Evolutionary conservation across 805 yeast species (phyloP).

Genomic region (Vanderwaltozyma yarrowii): DNA sequence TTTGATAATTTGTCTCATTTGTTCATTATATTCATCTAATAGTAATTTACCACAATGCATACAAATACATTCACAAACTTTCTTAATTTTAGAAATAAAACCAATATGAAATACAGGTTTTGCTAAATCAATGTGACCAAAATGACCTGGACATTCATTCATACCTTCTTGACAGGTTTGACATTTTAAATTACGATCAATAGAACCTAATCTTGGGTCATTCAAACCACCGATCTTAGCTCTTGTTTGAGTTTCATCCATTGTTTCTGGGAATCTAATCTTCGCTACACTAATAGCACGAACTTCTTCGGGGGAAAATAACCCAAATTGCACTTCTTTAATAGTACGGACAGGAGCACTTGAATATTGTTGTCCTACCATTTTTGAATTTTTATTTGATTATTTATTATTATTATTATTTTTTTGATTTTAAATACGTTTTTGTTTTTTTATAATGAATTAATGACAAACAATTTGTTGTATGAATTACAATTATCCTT

Average conservation of each 20-base stretch:
- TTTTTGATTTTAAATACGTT: not conserved
- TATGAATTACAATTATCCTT: too few relatives aligned
- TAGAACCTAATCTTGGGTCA: constrained; percentile 94
- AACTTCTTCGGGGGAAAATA: constrained; percentile 93
- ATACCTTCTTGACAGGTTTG: constrained; percentile 99
- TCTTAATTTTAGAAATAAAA: constrained; percentile 85
- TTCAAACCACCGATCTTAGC: constrained; percentile 96
- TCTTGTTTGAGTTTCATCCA: constrained; percentile 92
- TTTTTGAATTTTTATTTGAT: constrained; percentile 8
- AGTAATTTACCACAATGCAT: constrained; percentile 97
- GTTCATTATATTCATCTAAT: constrained; percentile 59
- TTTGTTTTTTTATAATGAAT: too few relatives aligned
- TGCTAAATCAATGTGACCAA: constrained; percentile 96
- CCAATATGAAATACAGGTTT: constrained; percentile 98
- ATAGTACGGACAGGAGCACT: constrained; percentile 97
- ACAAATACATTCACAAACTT: constrained; percentile 92
- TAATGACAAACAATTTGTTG: too few relatives aligned
- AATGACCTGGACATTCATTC: constrained; percentile 99
- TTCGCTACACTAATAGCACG: constrained; percentile 97
- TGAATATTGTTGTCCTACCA: constrained; percentile 73
- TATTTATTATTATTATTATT: constrained; percentile 2
- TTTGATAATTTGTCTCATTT: constrained; percentile 78
- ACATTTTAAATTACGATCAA: constrained; percentile 94
- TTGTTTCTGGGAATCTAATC: constrained; percentile 97
- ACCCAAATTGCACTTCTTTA: constrained; percentile 97